A percentile compares a stretch with the other conserved stretches of the same genome.
Conservation (phyloP, 2,329 filamentous ascomycete species). For the Coniochaeta sp. region DNA sequence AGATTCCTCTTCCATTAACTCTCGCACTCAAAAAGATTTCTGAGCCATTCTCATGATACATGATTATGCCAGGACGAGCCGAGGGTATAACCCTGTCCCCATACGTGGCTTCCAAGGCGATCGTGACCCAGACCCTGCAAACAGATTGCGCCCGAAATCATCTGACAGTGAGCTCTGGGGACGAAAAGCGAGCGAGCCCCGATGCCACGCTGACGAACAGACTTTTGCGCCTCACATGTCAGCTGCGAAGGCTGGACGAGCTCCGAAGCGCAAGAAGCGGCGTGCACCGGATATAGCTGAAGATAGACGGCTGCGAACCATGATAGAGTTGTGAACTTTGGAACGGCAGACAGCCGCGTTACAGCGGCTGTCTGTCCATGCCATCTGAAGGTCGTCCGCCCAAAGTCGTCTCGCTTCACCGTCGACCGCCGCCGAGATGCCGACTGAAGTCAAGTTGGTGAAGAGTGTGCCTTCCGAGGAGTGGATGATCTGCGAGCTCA, state of each 20-base stretch:
- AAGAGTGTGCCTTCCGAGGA: constrained; percentile 13
- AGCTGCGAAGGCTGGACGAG: background rate
- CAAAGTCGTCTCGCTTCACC: constrained; percentile 32
- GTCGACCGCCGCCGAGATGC: constrained; percentile 30
- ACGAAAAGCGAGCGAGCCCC: background rate
- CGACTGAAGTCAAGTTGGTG: constrained; percentile 26
- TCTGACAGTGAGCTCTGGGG: background rate
- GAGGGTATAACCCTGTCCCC: constrained; percentile 7
- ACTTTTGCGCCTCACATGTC: background rate
- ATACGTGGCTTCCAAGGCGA: constrained; percentile 9
- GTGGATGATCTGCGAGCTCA: constrained; percentile 18
- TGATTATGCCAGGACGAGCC: constrained; percentile 7
- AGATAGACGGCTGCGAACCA: constrained; percentile 6
- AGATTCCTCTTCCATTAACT: constrained; percentile 11
- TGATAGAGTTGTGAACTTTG: constrained; percentile 19
- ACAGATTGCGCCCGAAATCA: background rate
- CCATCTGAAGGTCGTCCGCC: constrained; percentile 34
- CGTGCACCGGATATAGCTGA: constrained; percentile 2
- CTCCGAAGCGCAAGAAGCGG: constrained; percentile 10
- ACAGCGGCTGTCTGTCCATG: constrained; percentile 35
- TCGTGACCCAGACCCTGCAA: background rate
- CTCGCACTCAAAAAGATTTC: background rate
- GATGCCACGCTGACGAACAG: background rate
- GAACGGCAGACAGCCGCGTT: constrained; percentile 27
- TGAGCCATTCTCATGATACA: constrained; percentile 6